A percentile compares a stretch with the other conserved stretches of the same genome.
phyloP scores from a whole-genome alignment of 2,329 filamentous ascomycete genomes.

The Xylariaceae sp. region DNA sequence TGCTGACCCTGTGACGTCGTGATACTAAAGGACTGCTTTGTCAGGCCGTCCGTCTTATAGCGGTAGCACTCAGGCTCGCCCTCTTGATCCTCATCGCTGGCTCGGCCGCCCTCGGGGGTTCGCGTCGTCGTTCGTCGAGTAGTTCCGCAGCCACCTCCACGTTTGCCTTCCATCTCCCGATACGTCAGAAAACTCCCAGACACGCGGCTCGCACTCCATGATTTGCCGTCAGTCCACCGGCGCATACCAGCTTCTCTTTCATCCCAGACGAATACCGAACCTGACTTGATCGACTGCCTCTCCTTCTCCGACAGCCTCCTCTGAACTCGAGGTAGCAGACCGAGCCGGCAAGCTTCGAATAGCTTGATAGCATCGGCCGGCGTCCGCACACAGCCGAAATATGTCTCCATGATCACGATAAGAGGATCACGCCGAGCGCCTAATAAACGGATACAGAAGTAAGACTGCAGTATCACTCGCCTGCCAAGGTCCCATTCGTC shows the following conservation, averaged over 20 bases:
- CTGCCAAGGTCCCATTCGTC: too few species aligned
- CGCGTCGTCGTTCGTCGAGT: constrained; percentile 60
- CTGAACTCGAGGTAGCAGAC: constrained; percentile 86
- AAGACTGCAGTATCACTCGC: neutral
- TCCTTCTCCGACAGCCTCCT: constrained; percentile 93
- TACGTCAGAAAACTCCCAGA: constrained; percentile 98
- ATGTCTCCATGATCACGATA: constrained; percentile 76
- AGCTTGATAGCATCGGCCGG: constrained; percentile 94
- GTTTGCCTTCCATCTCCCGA: constrained; percentile 97
- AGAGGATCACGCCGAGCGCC: too few species aligned
- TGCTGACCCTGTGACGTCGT: constrained; percentile 85
- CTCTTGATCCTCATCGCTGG: constrained; percentile 80
- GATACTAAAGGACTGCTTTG: constrained; percentile 99
- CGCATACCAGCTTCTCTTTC: constrained; percentile 97
- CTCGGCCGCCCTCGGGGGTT: constrained; percentile 76
- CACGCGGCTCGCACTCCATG: constrained; percentile 95
- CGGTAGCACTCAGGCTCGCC: constrained; percentile 86
- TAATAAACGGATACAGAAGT: constrained; percentile 25
- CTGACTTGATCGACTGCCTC: constrained; percentile 89
- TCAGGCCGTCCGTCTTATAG: constrained; percentile 93
- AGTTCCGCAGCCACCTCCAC: constrained; percentile 70
- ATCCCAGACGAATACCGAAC: constrained; percentile 99
- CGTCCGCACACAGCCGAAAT: constrained; percentile 91
- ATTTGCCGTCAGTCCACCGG: constrained; percentile 97
- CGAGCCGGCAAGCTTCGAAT: constrained; percentile 93